phyloP scores from a whole-genome alignment of 1,284 basidiomycete genomes.

The Leccinum insigne region DNA sequence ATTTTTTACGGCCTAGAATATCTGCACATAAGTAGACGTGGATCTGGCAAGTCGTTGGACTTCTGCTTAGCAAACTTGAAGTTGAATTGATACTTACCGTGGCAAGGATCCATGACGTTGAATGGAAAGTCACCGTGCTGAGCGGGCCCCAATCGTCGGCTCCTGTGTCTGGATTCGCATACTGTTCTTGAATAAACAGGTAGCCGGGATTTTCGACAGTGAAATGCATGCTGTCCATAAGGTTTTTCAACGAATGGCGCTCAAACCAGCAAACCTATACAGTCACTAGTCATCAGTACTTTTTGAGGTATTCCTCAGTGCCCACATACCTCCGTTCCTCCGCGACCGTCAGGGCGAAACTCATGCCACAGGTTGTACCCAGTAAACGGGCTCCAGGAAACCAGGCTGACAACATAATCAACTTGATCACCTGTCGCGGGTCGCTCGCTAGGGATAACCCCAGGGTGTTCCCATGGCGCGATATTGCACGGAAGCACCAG shows the following conservation, averaged over 20 bases:
- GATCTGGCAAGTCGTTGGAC: background rate
- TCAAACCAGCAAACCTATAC: too few relatives aligned
- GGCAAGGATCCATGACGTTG: too few relatives aligned
- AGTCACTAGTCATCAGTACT: background rate
- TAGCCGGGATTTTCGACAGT: background rate
- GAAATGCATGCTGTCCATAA: background rate
- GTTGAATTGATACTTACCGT: too few relatives aligned
- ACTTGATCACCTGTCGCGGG: background rate
- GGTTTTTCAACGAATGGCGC: too few relatives aligned
- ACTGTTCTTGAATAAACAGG: background rate
- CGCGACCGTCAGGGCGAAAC: background rate
- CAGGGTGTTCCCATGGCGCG: background rate
- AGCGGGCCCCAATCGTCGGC: background rate
- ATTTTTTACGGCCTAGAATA: background rate
- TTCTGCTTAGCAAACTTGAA: background rate
- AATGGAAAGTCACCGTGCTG: background rate
- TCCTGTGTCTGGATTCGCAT: background rate
- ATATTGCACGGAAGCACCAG: background rate
- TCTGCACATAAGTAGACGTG: background rate
- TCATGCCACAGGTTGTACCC: background rate
- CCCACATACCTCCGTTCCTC: background rate
- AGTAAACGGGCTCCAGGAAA: background rate
- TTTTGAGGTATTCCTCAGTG: background rate
- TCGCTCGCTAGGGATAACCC: background rate
- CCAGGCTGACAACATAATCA: background rate